Conservation (phyloP, 306 rosid species). For the Fragaria iinumae region DNA sequence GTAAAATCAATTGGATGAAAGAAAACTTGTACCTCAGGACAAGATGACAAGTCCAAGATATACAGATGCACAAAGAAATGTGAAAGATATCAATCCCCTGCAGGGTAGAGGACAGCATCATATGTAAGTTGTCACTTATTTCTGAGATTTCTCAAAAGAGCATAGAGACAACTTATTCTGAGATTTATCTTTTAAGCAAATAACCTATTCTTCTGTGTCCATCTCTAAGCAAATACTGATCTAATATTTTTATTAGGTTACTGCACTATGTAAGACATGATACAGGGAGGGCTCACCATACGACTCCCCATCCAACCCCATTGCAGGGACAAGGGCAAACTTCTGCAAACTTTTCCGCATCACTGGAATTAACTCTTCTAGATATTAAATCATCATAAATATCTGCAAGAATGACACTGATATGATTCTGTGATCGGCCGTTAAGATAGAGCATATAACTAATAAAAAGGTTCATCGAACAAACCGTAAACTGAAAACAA, state of each 20-base stretch:
- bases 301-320: conserved; percentile 93
- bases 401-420: conserved; percentile 40
- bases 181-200: background rate
- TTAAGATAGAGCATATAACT: conserved; percentile 3
- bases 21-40: conserved; percentile 45
- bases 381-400: conserved; percentile 93
- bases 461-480: conserved; percentile 18
- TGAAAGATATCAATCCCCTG: conserved; percentile 58
- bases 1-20: background rate
- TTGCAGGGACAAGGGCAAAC: conserved; percentile 92
- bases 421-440: conserved; percentile 11
- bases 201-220: background rate
- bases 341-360: conserved; percentile 97
- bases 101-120: conserved; percentile 9
- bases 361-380: conserved; percentile 88
- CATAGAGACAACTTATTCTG: background rate
- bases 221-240: background rate
- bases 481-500: conserved; percentile 94
- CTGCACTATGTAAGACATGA: background rate
- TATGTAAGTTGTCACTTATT: background rate
- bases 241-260: background rate
- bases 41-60: conserved; percentile 55
- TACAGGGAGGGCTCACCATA: conserved; percentile 58
- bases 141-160: background rate
- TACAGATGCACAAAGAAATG: conserved; percentile 39